A percentile compares a stretch with the other conserved stretches of the same genome.
Evolutionary conservation across 345 rosid genomes (phyloP).

Genomic region (Murraya koenigii): DNA sequence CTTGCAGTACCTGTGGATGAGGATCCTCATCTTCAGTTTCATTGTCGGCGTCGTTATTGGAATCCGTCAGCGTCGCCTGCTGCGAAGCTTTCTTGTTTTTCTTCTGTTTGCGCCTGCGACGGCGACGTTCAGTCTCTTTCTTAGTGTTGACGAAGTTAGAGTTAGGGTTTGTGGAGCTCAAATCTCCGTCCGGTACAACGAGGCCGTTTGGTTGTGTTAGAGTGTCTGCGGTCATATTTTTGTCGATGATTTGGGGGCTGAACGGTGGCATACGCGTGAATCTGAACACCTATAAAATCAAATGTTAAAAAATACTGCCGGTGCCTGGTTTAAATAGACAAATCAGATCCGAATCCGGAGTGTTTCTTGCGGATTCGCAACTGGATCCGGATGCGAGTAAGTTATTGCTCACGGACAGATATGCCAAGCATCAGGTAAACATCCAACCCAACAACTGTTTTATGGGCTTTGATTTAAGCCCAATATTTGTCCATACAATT

Average conservation of each 20-base stretch:
- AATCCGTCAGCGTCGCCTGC: slow-evolving; percentile 14
- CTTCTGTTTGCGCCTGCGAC: slow-evolving; percentile 98
- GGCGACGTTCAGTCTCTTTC: slow-evolving; percentile 87
- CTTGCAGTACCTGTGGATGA: slow-evolving; percentile 23
- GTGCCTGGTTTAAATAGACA: too few relatives aligned
- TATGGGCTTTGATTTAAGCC: background rate
- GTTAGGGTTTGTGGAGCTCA: slow-evolving; percentile 26
- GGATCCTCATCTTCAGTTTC: slow-evolving; percentile 47
- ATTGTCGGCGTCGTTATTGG: slow-evolving; percentile 23
- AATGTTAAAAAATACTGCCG: too few relatives aligned
- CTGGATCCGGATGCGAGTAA: too few relatives aligned
- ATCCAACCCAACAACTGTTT: background rate
- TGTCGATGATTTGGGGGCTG: background rate
- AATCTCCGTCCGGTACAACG: slow-evolving; percentile 48
- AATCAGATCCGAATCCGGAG: too few relatives aligned
- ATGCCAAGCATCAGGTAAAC: background rate
- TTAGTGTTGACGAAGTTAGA: slow-evolving; percentile 41
- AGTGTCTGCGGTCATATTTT: slow-evolving; percentile 53
- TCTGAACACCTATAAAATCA: background rate
- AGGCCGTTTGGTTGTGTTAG: slow-evolving; percentile 40
- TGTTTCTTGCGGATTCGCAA: too few relatives aligned
- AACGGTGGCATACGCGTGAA: background rate
- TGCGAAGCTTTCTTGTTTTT: slow-evolving; percentile 59
- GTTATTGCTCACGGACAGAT: background rate
- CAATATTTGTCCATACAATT: background rate